Evolutionary conservation across 331 rosid species (phyloP), one percentile per base, ranked within the genome.

Genomic region (Malus hybrid): DNA sequence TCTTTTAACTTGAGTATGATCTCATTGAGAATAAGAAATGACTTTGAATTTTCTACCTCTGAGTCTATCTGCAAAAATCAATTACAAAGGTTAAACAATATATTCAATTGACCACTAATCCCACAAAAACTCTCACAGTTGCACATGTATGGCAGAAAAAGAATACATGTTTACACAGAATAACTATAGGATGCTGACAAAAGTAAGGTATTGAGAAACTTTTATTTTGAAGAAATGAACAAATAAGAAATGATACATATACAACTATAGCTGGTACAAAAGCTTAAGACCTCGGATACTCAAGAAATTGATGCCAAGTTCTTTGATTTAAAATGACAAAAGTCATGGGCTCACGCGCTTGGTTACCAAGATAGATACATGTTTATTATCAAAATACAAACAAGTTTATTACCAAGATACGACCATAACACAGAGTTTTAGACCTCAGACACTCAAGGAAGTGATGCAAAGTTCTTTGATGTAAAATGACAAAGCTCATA

Each of bases 11-110:
- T 80, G 78, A 92, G 75, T 83, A 94, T 86, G 73, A 94, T 85
- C 84, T 92, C 97, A 78, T 94, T 94, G 79, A 94, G 95, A 80
- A 94, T 88, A 57, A 87, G 91, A 86, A 94, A 94, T 61, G 85
- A 89, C 86, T 85, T 90, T 20, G 88, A 75, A 79, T 80, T 87
- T 71, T 87, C 97, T 69, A 79, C 93, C 75, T 76, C 97, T 69
- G 84, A 79, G 84, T 81, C 86, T 75, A 80, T 80, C 97, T 90
- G 89, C 88, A 88, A 50, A 77, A 84, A 77, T 73, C 63, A 73
- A 27, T 42, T 44, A 85, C 9, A 63, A 70, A 61, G 42, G 54
- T 64, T 42, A 27, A 63, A 81, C 11, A 19, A 31, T 14, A 24
- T 65, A 29, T 33, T 74, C 46, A 65, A 71, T 19, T 44, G 52